Evolutionary conservation across 2,329 filamentous ascomycete species (phyloP), one percentile per base, ranked within the genome.

Genomic region (Aureobasidium vineae): DNA sequence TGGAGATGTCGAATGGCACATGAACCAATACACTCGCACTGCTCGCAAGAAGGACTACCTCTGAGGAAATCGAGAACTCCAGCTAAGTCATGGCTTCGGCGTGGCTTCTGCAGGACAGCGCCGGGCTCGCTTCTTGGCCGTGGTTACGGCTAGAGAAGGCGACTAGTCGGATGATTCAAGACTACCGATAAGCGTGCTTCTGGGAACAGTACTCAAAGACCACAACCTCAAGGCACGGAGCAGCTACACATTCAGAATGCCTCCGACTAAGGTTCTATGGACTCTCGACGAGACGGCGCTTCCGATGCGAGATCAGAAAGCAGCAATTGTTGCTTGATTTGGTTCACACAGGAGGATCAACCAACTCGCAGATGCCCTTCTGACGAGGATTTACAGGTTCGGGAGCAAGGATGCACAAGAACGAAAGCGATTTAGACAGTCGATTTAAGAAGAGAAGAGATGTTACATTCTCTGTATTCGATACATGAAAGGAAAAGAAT

Each of bases 21-120:
- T 99, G 70, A 96, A 91, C 69, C 94, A 97, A 75, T 99, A 97
- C 78, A 99, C 94, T 10, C 85, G 95, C 71, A 98, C 94, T 16
- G 89, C 90, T 72, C 88, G 88, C 79, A 98, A 98, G 86, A 97
- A 97, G 87, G 92, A 96, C 75, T 97, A 96, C 75, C 83, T 97
- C 65, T 97, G 79, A 87, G 68, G 82, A 85, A 2, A n/a, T 16
- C 19, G 15, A 28, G 11, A 38, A 26, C 13, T 19, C 41, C 31
- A 61, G 45, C 45, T 13, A 40, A 63, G 23, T 16, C 59, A 49
- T 7, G 11, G 31, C 15, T 21, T 13, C 41, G 13, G n/a, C 33
- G 6, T 31, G 59, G 21, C 33, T 21, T 52, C 59, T 40, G 45
- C 45, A 50, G 59, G 31, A 38, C 59, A 28, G 59, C 59, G 45